Conservation (phyloP, 2,329 filamentous ascomycete species). For the Xylaria multiplex region DNA sequence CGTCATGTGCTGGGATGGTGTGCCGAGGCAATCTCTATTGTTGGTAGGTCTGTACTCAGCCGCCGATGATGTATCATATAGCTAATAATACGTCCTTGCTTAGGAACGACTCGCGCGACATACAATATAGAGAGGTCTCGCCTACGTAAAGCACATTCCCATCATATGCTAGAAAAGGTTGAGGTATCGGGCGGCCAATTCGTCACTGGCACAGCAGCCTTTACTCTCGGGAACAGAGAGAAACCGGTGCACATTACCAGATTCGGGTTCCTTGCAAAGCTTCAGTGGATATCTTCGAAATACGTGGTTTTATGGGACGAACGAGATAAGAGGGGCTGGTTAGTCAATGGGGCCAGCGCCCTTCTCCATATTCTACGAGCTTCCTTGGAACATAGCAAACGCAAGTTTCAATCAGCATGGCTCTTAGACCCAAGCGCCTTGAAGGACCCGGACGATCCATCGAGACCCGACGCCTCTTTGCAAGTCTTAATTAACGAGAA, state of each 20-base stretch:
- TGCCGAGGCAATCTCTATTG: slow-evolving; percentile 39
- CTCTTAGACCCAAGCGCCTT: slow-evolving; percentile 29
- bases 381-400: slow-evolving; percentile 40
- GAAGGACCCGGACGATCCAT: slow-evolving; percentile 40
- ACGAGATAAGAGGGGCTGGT: slow-evolving; percentile 50
- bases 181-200: slow-evolving; percentile 43
- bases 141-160: slow-evolving; percentile 29
- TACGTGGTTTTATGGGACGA: slow-evolving; percentile 50
- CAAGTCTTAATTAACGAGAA: slow-evolving; percentile 29
- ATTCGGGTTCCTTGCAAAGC: slow-evolving; percentile 41
- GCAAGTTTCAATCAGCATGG: slow-evolving; percentile 37
- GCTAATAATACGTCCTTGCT: not conserved
- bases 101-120: slow-evolving; percentile 38
- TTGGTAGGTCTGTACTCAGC: slow-evolving; percentile 27
- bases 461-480: slow-evolving; percentile 28
- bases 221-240: slow-evolving; percentile 45
- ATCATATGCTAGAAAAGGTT: slow-evolving; percentile 41
- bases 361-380: slow-evolving; percentile 52
- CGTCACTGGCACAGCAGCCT: slow-evolving; percentile 42
- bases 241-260: slow-evolving; percentile 39
- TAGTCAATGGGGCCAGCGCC: slow-evolving; percentile 51
- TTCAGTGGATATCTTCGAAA: slow-evolving; percentile 47
- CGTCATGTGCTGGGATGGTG: slow-evolving; percentile 52
- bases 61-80: not conserved
- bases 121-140: slow-evolving; percentile 39